These are phyloP conservation scores for Colletotrichum salicis DNA, from an alignment of 2,329 filamentous ascomycete species.

Conservation along the genomic window DNA sequence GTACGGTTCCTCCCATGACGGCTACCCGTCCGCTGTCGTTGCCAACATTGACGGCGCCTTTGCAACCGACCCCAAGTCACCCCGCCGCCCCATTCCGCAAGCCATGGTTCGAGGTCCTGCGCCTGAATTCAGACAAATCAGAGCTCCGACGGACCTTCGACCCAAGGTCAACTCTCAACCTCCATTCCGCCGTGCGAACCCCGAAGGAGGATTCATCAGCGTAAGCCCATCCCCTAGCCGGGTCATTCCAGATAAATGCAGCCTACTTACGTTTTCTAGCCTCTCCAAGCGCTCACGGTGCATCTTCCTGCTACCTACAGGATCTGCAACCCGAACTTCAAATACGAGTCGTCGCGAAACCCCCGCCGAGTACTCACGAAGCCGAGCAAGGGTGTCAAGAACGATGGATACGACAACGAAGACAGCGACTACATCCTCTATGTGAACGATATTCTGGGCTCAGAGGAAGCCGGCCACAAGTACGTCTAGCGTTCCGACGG, in stretches of 20 bases:
- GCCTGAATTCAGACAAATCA: slow-evolving; percentile 86
- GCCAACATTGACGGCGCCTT: slow-evolving; percentile 77
- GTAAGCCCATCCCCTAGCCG: slow-evolving; percentile 61
- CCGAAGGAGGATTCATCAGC: slow-evolving; percentile 97
- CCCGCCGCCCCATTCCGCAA: slow-evolving; percentile 61
- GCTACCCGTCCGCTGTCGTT: slow-evolving; percentile 78
- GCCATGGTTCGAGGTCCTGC: slow-evolving; percentile 72
- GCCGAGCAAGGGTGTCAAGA: slow-evolving; percentile 97
- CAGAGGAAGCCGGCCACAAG: slow-evolving; percentile 98
- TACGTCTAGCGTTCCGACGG: slow-evolving; percentile 52
- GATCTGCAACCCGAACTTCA: slow-evolving; percentile 97
- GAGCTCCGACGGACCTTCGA: slow-evolving; percentile 77
- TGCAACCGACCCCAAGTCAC: slow-evolving; percentile 65
- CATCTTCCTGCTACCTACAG: slow-evolving; percentile 95
- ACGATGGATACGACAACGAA: slow-evolving; percentile 98
- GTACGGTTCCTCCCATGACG: slow-evolving; percentile 74
- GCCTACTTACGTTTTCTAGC: slow-evolving; percentile 63
- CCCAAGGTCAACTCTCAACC: slow-evolving; percentile 89
- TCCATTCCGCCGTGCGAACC: slow-evolving; percentile 90
- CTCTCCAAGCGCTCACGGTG: slow-evolving; percentile 92
- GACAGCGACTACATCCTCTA: slow-evolving; percentile 99
- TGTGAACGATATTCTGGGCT: slow-evolving; percentile 97
- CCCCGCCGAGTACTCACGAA: slow-evolving; percentile 96
- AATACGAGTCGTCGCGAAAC: slow-evolving; percentile 98
- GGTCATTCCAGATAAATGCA: neutral